These are phyloP conservation scores for Gremmenia infestans DNA, from an alignment of 2,329 filamentous ascomycete genomes.

Conservation along the genomic window DNA sequence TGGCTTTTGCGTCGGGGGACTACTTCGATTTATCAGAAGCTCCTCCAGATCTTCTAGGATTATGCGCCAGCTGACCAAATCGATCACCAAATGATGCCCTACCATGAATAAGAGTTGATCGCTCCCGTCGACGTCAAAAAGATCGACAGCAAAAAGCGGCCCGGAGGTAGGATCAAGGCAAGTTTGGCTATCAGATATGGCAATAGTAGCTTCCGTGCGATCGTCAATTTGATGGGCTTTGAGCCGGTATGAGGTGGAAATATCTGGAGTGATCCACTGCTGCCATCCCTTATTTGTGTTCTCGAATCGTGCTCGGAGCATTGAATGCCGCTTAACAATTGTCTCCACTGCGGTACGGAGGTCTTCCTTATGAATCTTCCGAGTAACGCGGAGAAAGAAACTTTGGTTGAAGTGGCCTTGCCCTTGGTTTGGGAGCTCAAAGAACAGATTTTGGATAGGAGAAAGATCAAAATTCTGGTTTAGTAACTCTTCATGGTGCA, in stretches of 20 bases:
- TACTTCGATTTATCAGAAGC: conserved; percentile 1
- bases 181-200: conserved; percentile 26
- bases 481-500: conserved; percentile 3
- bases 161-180: conserved; percentile 23
- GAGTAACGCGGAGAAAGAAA: conserved; percentile 14
- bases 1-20: conserved; percentile 10
- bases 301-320: conserved; percentile 36
- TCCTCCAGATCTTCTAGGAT: conserved; percentile 36
- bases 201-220: not conserved
- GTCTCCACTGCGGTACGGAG: conserved; percentile 25
- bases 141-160: conserved; percentile 21
- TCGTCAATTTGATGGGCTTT: not conserved
- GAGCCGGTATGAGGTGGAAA: conserved; percentile 5
- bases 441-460: conserved; percentile 27
- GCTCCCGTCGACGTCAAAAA: conserved; percentile 14
- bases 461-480: conserved; percentile 17
- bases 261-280: conserved; percentile 31
- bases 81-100: conserved; percentile 29
- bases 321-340: conserved; percentile 34
- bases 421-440: conserved; percentile 13
- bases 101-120: conserved; percentile 33
- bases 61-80: conserved; percentile 36
- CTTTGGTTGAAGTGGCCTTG: conserved; percentile 26
- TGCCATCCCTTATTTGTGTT: conserved; percentile 26
- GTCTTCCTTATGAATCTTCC: not conserved